A percentile compares a stretch with the other conserved stretches of the same genome.
Evolutionary conservation across 805 yeast genomes (phyloP).

Genomic region (Candida endomychidarum): DNA sequence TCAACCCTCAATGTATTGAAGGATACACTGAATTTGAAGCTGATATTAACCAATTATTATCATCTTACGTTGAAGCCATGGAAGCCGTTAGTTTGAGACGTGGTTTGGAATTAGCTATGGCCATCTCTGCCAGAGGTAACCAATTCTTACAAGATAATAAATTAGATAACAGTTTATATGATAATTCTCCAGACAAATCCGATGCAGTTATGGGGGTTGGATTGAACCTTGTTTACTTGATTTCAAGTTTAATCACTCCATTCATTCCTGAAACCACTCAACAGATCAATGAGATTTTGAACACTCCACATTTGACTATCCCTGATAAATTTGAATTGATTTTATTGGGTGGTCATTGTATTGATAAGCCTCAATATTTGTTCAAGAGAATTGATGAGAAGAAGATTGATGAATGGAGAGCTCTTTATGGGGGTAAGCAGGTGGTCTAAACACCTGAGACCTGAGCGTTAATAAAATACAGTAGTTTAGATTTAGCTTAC

Average conservation of each 20-base stretch:
- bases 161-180: conserved; percentile 82
- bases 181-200: conserved; percentile 71
- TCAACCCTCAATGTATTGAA: conserved; percentile 45
- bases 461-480: too few relatives aligned
- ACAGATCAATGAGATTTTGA: conserved; percentile 73
- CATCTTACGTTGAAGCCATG: conserved; percentile 65
- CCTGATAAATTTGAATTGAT: conserved; percentile 72
- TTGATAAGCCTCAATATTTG: conserved; percentile 87
- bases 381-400: conserved; percentile 90
- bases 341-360: conserved; percentile 77
- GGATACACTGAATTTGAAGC: conserved; percentile 45
- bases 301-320: conserved; percentile 76
- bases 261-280: conserved; percentile 83
- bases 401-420: conserved; percentile 84
- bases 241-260: conserved; percentile 81
- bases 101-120: conserved; percentile 91
- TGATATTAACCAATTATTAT: conserved; percentile 65
- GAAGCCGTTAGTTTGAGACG: conserved; percentile 79
- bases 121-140: conserved; percentile 89
- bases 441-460: conserved; percentile 15
- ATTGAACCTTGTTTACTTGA: conserved; percentile 79
- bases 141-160: conserved; percentile 94
- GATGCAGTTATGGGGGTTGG: conserved; percentile 94
- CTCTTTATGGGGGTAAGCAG: conserved; percentile 80
- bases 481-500: too few relatives aligned